A percentile compares a stretch with the other conserved stretches of the same genome.
phyloP scores from a whole-genome alignment of 2,329 filamentous ascomycete genomes.

The Sclerotinia subarctica region DNA sequence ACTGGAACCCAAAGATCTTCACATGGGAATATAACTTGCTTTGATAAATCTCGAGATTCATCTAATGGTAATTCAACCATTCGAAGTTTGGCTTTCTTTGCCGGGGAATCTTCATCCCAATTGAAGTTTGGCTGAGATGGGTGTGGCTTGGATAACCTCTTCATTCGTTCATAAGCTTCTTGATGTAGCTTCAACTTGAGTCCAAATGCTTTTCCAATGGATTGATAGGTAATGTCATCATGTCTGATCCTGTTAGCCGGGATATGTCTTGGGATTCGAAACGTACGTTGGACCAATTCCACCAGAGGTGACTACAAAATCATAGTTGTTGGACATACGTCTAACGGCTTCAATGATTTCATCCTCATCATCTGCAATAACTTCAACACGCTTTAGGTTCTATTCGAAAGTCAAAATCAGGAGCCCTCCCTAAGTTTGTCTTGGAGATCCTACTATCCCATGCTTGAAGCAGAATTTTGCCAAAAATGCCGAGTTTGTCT shows the following conservation, averaged over 20 bases:
- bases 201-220: conserved; percentile 84
- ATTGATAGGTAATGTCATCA: conserved; percentile 96
- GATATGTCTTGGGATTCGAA: background rate
- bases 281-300: conserved; percentile 87
- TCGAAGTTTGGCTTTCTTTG: conserved; percentile 75
- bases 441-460: conserved; percentile 52
- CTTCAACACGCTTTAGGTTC: conserved; percentile 81
- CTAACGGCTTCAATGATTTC: conserved; percentile 82
- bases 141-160: conserved; percentile 69
- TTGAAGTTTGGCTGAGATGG: conserved; percentile 71
- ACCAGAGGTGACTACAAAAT: conserved; percentile 92
- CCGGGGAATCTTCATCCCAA: conserved; percentile 80
- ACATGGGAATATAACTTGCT: conserved; percentile 74
- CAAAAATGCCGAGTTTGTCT: conserved; percentile 64
- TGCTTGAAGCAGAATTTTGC: conserved; percentile 63
- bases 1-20: conserved; percentile 91
- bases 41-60: conserved; percentile 56
- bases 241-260: conserved; percentile 54
- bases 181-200: conserved; percentile 75
- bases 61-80: conserved; percentile 89
- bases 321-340: conserved; percentile 85
- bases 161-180: conserved; percentile 78
- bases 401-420: conserved; percentile 41
- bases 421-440: conserved; percentile 57
- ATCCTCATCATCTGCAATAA: conserved; percentile 86